Evolutionary conservation across 2,329 filamentous ascomycete species (phyloP), one percentile per base, ranked within the genome.

Genomic region (Penicillium sp.): DNA sequence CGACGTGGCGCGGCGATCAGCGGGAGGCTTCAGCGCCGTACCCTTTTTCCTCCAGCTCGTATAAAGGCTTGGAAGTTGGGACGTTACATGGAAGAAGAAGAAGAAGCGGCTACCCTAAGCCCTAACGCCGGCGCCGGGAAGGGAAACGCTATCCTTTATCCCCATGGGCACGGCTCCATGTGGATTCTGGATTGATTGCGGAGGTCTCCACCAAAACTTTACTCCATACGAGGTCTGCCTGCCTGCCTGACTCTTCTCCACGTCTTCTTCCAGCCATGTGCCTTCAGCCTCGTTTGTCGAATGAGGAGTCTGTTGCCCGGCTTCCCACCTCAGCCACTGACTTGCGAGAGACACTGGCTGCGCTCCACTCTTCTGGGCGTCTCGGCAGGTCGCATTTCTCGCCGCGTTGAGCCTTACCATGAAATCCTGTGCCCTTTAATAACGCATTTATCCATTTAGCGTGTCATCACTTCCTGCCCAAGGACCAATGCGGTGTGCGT

Each of bases 1-100:
- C 46, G 53, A 35, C 38, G 53, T 50, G 47, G 46, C 47, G 53
- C 21, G 47, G 38, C 20, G 53, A 56, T 56, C 52, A 48, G 20
- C 52, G 45, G 52, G 23, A 55, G 52, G 52, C 52, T 55, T 47
- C 26, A 18, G 49, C 49, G 6, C 42, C 14, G 23, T 11, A 20
- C 38, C 38, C 4, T 42, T 30, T n/a, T 42, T 42, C 38, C 1
- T 7, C 12, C n/a, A 3, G 3, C 20, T 20, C 12, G 3, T n/a
- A 18, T 20, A 16, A 6, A n/a, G n/a, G n/a, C n/a, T n/a, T n/a
- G n/a, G n/a, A n/a, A 5, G 26, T 26, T 9, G 20, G 4, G 45
- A 47, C 24, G 23, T 43, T 42, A 28, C 21, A 40, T 14, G 26
- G n/a, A n/a, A 16, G 40, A 5, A 24, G 18, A 7, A 18, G n/a